A percentile compares a stretch with the other conserved stretches of the same genome.
phyloP scores from a whole-genome alignment of 139 green algal species.

The Coccomyxa sp. region DNA sequence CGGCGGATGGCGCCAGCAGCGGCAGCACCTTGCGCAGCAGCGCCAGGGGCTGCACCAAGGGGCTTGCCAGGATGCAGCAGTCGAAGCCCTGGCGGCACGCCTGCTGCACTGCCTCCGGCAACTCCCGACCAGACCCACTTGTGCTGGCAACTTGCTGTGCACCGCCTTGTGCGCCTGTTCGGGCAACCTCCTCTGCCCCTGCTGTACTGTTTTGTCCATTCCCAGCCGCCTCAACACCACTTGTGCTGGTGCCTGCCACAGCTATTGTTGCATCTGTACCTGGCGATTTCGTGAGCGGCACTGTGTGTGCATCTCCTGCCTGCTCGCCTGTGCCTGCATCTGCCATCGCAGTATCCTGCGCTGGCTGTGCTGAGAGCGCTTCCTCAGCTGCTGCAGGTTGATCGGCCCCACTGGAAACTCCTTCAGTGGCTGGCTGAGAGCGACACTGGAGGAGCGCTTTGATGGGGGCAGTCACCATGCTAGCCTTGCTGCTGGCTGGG shows the following conservation, averaged over 20 bases:
- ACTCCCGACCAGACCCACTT: not conserved
- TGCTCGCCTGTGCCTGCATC: not conserved
- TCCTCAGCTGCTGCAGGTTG: constrained; percentile 4
- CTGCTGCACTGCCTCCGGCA: not conserved
- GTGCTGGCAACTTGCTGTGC: not conserved
- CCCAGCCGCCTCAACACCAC: not conserved
- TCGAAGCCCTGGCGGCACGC: constrained; percentile 39
- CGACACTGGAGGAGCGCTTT: not conserved
- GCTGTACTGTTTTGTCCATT: not conserved
- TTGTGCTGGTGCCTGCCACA: not conserved
- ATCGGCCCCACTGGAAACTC: constrained; percentile 4
- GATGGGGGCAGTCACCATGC: not conserved
- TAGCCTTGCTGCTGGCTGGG: not conserved
- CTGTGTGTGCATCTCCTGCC: no score
- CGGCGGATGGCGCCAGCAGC: constrained; percentile 63
- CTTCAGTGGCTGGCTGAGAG: constrained; percentile 1
- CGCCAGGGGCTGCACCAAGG: constrained; percentile 36
- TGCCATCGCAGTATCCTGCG: not conserved
- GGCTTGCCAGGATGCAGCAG: constrained; percentile 59
- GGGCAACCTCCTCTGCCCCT: not conserved
- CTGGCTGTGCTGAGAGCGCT: not conserved
- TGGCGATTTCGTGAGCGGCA: not conserved
- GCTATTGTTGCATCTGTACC: not conserved
- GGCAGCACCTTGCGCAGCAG: constrained; percentile 53
- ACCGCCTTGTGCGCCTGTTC: not conserved